Base-by-base conservation (phyloP, 2,329 filamentous ascomycete species). In the Pezicula radicicola region DNA sequence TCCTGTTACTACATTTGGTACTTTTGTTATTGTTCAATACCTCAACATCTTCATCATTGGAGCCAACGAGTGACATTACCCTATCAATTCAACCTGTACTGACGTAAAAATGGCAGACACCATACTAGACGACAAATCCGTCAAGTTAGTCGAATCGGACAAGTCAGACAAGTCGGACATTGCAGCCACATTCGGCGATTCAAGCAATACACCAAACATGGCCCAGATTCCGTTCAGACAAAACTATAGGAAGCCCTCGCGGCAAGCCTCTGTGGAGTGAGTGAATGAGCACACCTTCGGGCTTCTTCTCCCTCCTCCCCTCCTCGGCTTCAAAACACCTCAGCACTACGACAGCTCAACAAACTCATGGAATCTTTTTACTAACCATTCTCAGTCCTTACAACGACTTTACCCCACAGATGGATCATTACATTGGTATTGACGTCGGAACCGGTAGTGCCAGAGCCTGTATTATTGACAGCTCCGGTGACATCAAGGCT, bases 401-500 rank as follows among this genome's bases (percentile, higher is more conserved):
- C 42, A 64, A 68, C 46, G 66, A 68, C 28, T 50, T 68, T n/a
- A 64, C 66, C 45, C 63, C 65, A 25, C 63, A 64, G 46, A 55
- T 83, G 72, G 78, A 83, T 55, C 77, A 85, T 63, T 85, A 80
- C 65, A 81, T 97, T 66, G 93, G 93, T 55, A 90, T 99, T 62
- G 94, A 99, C 74, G 93, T 99, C 47, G 94, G 94, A 48, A 99
- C 94, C 18, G 94, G 94, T 51, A 96, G 91, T 68, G 94, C 93
- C 37, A 84, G 94, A 67, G 94, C 94, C 50, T 97, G 94, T 72
- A 91, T 99, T 67, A 96, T 99, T 71, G 90, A 97, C 69, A 81
- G 85, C 56, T 85, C 88, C 39, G 94, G 94, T 49, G 91, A 97
- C 66, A 97, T 99, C 72, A 85, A 85, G 66, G 83, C 80, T 42